A percentile compares a stretch with the other conserved stretches of the same genome.
These are phyloP conservation scores for Talaromyces sp. DNA, from an alignment of 2,329 filamentous ascomycete genomes.

Conservation along the genomic window DNA sequence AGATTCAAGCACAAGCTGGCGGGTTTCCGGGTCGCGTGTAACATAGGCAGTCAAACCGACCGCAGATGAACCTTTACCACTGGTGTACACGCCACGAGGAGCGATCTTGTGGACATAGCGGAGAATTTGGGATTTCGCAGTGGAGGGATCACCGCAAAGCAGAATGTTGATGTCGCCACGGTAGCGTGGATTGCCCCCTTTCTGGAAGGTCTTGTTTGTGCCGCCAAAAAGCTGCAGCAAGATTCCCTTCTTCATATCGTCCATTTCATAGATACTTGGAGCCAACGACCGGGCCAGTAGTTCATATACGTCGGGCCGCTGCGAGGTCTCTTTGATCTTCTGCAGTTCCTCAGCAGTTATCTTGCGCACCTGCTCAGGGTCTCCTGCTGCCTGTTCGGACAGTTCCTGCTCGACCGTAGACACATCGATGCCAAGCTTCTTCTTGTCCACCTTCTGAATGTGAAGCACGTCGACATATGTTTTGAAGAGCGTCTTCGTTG, in stretches of 20 bases:
- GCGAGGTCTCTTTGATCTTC: constrained; percentile 76
- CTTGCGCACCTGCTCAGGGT: constrained; percentile 76
- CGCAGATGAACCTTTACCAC: constrained; percentile 69
- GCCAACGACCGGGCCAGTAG: constrained; percentile 84
- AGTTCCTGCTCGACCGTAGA: constrained; percentile 83
- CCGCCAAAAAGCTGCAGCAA: constrained; percentile 93
- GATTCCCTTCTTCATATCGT: constrained; percentile 98
- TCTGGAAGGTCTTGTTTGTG: constrained; percentile 96
- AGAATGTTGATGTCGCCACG: constrained; percentile 96
- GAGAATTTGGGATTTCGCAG: constrained; percentile 89
- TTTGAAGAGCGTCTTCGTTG: constrained; percentile 94
- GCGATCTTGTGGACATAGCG: constrained; percentile 97
- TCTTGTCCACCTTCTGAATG: constrained; percentile 94
- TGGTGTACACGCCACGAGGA: constrained; percentile 75
- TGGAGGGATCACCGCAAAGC: constrained; percentile 94
- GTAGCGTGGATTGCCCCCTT: constrained; percentile 91
- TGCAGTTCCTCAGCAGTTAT: constrained; percentile 81
- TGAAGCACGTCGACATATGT: constrained; percentile 95
- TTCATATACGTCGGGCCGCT: constrained; percentile 84
- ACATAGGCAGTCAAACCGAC: constrained; percentile 75
- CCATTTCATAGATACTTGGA: constrained; percentile 94
- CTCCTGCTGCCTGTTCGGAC: constrained; percentile 64
- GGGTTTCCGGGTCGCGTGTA: constrained; percentile 67
- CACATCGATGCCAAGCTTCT: constrained; percentile 82
- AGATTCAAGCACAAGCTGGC: constrained; percentile 68